These are phyloP conservation scores for Cercospora sesami DNA, from an alignment of 2,329 filamentous ascomycete genomes.

Conservation along the genomic window DNA sequence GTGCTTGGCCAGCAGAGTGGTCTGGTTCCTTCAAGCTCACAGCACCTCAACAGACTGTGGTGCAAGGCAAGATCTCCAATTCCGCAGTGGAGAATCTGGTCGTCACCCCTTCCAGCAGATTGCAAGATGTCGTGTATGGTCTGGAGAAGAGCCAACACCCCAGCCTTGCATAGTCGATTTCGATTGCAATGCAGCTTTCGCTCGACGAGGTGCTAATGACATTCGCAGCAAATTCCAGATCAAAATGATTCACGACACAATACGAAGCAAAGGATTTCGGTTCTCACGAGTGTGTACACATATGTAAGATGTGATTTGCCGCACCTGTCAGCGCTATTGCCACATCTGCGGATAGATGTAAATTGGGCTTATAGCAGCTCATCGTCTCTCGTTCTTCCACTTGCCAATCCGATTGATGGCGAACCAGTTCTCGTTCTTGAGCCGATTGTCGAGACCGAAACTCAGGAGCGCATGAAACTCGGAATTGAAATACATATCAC, in stretches of 20 bases:
- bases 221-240: neutral
- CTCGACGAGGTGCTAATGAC: neutral
- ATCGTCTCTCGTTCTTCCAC: neutral
- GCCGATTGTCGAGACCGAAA: neutral
- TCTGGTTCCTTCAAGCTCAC: neutral
- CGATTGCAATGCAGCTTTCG: neutral
- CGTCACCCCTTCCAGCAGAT: neutral
- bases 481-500: neutral
- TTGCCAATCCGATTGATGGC: neutral
- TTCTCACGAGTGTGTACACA: neutral
- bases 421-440: neutral
- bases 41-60: neutral
- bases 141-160: neutral
- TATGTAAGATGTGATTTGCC: no score
- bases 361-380: neutral
- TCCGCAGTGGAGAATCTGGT: neutral
- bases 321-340: no score
- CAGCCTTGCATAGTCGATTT: neutral
- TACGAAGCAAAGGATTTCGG: neutral
- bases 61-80: neutral
- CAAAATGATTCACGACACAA: neutral
- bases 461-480: neutral
- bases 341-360: neutral
- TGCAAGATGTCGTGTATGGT: neutral
- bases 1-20: neutral